These are phyloP conservation scores for Cupressus sempervirens DNA, from an alignment of 75 land plant genomes.

Conservation along the genomic window DNA sequence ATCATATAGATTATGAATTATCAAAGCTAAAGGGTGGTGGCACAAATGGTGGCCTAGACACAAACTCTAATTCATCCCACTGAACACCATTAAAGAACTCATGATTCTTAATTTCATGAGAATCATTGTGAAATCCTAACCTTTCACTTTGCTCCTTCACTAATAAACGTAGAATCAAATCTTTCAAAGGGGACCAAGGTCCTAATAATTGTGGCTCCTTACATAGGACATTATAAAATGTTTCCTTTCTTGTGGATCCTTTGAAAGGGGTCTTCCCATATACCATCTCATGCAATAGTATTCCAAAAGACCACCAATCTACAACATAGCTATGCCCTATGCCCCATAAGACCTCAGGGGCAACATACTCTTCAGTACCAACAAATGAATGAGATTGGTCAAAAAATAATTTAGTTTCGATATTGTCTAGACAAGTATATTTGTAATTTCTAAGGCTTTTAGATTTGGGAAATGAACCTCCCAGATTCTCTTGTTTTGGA, in stretches of 20 bases:
- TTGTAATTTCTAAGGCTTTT: background rate
- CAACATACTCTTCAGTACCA: constrained; percentile 21
- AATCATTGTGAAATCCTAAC: background rate
- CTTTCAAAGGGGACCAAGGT: constrained; percentile 11
- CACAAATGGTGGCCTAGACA: constrained; percentile 15
- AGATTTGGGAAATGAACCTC: constrained; percentile 7
- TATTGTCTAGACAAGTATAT: background rate
- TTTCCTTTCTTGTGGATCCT: constrained; percentile 6
- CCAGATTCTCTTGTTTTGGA: background rate
- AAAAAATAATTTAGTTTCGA: constrained; percentile 26
- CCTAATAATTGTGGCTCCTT: background rate
- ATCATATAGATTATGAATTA: background rate
- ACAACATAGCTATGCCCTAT: constrained; percentile 16
- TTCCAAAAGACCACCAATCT: constrained; percentile 24
- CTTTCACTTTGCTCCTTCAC: constrained; percentile 11
- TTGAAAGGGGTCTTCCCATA: constrained; percentile 24
- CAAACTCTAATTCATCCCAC: constrained; percentile 11
- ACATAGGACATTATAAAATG: constrained; percentile 20
- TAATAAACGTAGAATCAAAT: background rate
- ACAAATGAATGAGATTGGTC: constrained; percentile 47
- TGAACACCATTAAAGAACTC: constrained; percentile 13
- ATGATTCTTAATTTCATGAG: constrained; percentile 5
- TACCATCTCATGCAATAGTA: constrained; percentile 17
- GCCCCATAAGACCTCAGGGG: constrained; percentile 17
- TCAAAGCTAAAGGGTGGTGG: constrained; percentile 10